Evolutionary conservation across 441 rosid species (phyloP), one percentile per base, ranked within the genome.

Genomic region (Arabidopsis hybrid): DNA sequence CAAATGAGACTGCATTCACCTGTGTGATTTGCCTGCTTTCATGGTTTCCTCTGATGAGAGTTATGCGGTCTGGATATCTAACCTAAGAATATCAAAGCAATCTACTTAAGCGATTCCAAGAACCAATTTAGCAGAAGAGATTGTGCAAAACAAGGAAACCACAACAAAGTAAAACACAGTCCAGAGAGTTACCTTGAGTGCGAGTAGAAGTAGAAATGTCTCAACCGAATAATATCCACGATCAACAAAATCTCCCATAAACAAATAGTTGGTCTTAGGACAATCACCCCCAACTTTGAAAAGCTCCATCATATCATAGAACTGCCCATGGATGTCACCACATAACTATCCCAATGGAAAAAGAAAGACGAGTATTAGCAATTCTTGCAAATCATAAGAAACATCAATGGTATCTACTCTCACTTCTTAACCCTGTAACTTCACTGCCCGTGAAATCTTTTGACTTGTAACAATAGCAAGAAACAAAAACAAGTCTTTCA

Each of bases 161-260:
- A 60, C 47, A 39, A 18, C 45, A 63, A 72, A 35, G 32, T 17
- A 65, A 55, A 64, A 32, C 6, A 64, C 18, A 17, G 4, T 12
- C 39, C 52, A 9, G 16, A 31, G 9, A 18, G n/a, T 71, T 80
- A 93, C 98, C 97, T 94, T 94, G 58, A 91, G 85, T 68, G 98
- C 98, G 46, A 91, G 86, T 29, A 94, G 85, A 74, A 94, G 97
- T 74, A 94, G 85, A 82, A 90, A 93, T 2, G 98, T 91, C 84
- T 91, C 98, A 17, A 93, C 97, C 1, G 97, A 91, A 80, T 93
- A 89, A 82, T 83, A 91, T 67, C 98, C 98, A 78, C 97, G 79
- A 60, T 93, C 98, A 60, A 93, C 98, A 85, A 93, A 93, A 83
- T 93, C 98, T 77, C 97, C 98, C 75, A 93, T 91, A 85, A 93